A percentile compares a stretch with the other conserved stretches of the same genome.
phyloP scores from a whole-genome alignment of 306 rosid genomes.

The Trifolium dubium region DNA sequence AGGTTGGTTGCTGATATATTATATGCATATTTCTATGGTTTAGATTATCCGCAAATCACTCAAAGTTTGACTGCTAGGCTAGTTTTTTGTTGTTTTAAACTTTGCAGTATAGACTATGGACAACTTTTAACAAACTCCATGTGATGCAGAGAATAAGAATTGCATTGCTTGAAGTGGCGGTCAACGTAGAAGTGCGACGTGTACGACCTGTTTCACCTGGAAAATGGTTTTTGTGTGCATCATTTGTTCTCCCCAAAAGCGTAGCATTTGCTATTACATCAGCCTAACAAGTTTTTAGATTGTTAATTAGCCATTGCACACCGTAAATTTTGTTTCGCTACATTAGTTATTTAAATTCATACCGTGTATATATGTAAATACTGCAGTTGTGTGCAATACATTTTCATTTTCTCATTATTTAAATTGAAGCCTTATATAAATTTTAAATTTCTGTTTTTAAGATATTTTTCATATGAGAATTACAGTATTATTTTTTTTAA shows the following conservation, averaged over 20 bases:
- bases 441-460: neutral
- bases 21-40: slow-evolving; percentile 19
- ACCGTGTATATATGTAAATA: slow-evolving; percentile 36
- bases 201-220: slow-evolving; percentile 93
- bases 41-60: slow-evolving; percentile 29
- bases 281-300: slow-evolving; percentile 43
- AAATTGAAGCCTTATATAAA: neutral
- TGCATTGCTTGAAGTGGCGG: slow-evolving; percentile 76
- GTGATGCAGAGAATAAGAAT: slow-evolving; percentile 81
- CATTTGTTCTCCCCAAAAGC: slow-evolving; percentile 78
- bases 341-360: slow-evolving; percentile 7
- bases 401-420: neutral
- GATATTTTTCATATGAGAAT: neutral
- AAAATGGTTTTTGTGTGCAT: slow-evolving; percentile 96
- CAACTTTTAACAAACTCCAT: slow-evolving; percentile 14
- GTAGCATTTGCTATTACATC: slow-evolving; percentile 68
- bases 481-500: neutral
- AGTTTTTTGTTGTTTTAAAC: slow-evolving; percentile 1
- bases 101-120: neutral
- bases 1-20: slow-evolving; percentile 56
- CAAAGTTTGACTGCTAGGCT: slow-evolving; percentile 20
- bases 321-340: slow-evolving; percentile 23
- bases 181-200: slow-evolving; percentile 74
- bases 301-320: slow-evolving; percentile 8
- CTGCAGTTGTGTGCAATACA: neutral